Base-by-base conservation (phyloP, 2,329 filamentous ascomycete genomes). In the Penicillium sp. region DNA sequence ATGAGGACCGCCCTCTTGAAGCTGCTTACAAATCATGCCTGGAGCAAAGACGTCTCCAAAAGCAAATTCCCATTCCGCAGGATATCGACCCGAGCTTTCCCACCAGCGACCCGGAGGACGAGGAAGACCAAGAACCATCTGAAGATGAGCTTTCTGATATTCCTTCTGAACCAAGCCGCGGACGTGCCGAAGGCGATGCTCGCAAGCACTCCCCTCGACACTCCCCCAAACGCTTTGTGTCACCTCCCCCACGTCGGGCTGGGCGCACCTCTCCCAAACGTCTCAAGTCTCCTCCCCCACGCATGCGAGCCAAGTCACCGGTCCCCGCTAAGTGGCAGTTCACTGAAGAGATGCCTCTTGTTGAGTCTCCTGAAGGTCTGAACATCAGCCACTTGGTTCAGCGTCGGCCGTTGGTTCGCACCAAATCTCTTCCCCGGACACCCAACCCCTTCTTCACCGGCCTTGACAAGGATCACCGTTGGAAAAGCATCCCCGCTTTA, bases 1-100 rank as follows among this genome's bases (percentile, higher is more conserved):
- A 99, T 62, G 94, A 99, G 73, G 94, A 99, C 67, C 87, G 91
- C 42, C 91, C 92, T 3, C 77, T 97, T n/a, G 94, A 99, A 71
- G 91, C 92, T 62, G 93, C 91, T 0, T 99, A 97, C 72, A 83
- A 96, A 52, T 89, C 90, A 2, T 91, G 89, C 65, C 82, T 95
- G 54, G 89, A 92, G 66, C 87, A 90, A 51, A 87, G 89, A 61
- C 88, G 92, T 64, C 87, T 87, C 44, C 87, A 88, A 62, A 96
- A 92, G 76, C 88, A 92, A 56, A 86, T 88, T 58, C 71, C 85
- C 29, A 90, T 93, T 29, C 93, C 94, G n/a, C 94, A 97, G 69
- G 94, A 97, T 64, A 96, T 97, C 56, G 94, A 99, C 68, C 94
- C 94, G 1, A 97, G 92, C 68, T 99, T 99, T 71, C 94, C 94